Conservation (phyloP, 208 protist genomes). For the Porcisia deanei region DNA sequence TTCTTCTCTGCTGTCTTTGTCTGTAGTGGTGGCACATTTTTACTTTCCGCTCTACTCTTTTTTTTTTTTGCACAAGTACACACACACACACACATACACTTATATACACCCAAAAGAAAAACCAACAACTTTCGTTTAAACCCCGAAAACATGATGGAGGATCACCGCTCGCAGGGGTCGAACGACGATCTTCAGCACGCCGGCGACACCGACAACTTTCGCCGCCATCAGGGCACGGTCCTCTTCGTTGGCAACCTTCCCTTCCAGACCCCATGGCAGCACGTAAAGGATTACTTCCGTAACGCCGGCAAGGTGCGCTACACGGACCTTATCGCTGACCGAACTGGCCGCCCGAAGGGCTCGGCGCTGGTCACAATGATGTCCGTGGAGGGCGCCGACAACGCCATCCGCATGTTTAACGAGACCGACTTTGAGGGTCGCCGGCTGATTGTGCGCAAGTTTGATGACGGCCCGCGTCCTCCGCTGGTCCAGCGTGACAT, state of each 20-base stretch:
- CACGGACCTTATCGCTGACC: constrained; percentile 86
- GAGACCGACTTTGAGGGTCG: constrained; percentile 90
- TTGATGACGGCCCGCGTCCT: constrained; percentile 81
- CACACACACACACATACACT: no score
- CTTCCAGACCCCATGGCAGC: constrained; percentile 87
- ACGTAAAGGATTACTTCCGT: constrained; percentile 90
- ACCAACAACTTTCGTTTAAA: neutral
- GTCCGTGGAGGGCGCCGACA: constrained; percentile 58
- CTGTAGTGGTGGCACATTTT: neutral
- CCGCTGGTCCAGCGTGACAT: constrained; percentile 75
- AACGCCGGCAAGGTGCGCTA: constrained; percentile 84
- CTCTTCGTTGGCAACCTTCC: constrained; percentile 91
- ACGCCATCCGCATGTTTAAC: constrained; percentile 82
- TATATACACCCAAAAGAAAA: neutral
- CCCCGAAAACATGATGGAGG: constrained; percentile 35
- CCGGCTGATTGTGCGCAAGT: constrained; percentile 81
- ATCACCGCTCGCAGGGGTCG: constrained; percentile 30
- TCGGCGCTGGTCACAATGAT: constrained; percentile 88
- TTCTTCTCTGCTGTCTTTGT: constrained; percentile 10
- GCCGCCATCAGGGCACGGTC: constrained; percentile 67
- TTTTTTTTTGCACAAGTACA: neutral
- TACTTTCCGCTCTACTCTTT: neutral
- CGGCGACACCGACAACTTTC: constrained; percentile 32
- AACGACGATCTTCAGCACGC: constrained; percentile 30
- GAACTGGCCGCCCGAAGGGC: constrained; percentile 70